These are phyloP conservation scores for Suhomyces coccinellae DNA, from an alignment of 1,139 yeast species.

Conservation along the genomic window DNA sequence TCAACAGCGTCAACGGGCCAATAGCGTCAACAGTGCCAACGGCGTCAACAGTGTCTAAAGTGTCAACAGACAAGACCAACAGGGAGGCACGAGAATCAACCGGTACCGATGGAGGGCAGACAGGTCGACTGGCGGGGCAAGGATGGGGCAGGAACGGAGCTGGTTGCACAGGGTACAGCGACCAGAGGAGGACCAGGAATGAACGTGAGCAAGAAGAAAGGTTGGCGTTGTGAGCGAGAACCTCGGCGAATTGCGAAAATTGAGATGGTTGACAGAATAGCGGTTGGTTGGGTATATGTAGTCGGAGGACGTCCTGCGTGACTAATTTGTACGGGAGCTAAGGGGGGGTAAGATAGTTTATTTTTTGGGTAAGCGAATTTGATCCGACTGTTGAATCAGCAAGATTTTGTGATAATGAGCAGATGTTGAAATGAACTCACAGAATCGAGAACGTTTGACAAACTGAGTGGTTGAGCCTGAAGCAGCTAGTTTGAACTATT, in stretches of 20 bases:
- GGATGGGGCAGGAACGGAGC: too few species aligned
- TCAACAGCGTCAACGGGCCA: too few species aligned
- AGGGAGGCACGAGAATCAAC: too few species aligned
- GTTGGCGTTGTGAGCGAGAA: constrained; percentile 2
- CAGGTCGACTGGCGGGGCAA: too few species aligned
- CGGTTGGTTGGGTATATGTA: constrained; percentile 5
- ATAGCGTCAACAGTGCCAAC: too few species aligned
- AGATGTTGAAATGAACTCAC: constrained; percentile 3
- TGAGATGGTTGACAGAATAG: constrained; percentile 1
- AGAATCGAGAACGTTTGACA: constrained; percentile 3
- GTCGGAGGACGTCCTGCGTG: constrained; percentile 3
- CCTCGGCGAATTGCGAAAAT: constrained; percentile 1
- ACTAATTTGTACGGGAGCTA: not conserved
- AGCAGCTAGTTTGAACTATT: constrained; percentile 5
- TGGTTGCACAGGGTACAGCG: too few species aligned
- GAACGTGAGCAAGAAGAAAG: not conserved
- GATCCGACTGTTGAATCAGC: constrained; percentile 4
- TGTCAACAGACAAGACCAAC: too few species aligned
- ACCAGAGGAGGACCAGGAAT: not conserved
- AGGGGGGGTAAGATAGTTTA: constrained; percentile 3
- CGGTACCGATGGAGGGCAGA: too few species aligned
- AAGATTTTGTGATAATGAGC: constrained; percentile 5
- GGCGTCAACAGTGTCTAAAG: too few species aligned
- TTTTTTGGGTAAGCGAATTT: constrained; percentile 4
- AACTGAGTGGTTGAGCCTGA: constrained; percentile 3